These are phyloP conservation scores for Phaeophleospora eucalypticola DNA, from an alignment of 2,329 filamentous ascomycete genomes.

Conservation along the genomic window DNA sequence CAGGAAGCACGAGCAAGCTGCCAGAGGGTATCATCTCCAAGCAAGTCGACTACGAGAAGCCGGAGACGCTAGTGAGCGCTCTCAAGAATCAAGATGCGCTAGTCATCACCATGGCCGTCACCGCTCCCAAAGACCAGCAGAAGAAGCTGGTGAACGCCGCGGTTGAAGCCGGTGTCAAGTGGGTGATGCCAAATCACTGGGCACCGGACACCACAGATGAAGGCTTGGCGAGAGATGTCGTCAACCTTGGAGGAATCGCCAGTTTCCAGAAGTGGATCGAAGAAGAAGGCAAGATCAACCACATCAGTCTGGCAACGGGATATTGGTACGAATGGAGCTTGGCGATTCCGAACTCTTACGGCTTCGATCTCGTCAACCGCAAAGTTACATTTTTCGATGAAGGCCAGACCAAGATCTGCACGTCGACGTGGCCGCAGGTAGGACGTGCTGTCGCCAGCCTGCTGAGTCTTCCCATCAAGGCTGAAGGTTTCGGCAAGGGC, in stretches of 20 bases:
- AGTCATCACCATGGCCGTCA: conserved; percentile 37
- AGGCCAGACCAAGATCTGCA: conserved; percentile 54
- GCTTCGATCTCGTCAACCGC: conserved; percentile 34
- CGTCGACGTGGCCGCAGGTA: conserved; percentile 56
- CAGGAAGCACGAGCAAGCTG: conserved; percentile 40
- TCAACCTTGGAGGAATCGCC: conserved; percentile 10
- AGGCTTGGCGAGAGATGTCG: conserved; percentile 21
- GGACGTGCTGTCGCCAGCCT: conserved; percentile 50
- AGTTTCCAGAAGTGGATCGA: conserved; percentile 24
- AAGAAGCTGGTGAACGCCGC: conserved; percentile 34
- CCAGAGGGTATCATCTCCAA: conserved; percentile 39
- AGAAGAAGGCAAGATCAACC: conserved; percentile 24
- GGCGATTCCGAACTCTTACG: conserved; percentile 29
- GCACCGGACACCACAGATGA: conserved; percentile 28
- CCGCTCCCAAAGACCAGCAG: conserved; percentile 30
- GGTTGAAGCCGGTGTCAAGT: conserved; percentile 36
- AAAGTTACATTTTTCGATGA: conserved; percentile 46
- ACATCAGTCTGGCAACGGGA: conserved; percentile 28
- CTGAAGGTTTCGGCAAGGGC: conserved; percentile 4
- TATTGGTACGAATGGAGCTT: conserved; percentile 38
- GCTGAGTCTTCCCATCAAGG: conserved; percentile 29
- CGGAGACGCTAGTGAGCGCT: conserved; percentile 33
- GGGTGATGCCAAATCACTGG: conserved; percentile 40
- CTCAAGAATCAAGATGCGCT: conserved; percentile 37
- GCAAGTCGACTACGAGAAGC: conserved; percentile 47